Base-by-base conservation (phyloP, 2,329 filamentous ascomycete genomes). In the Pyrenochaeta sp. region DNA sequence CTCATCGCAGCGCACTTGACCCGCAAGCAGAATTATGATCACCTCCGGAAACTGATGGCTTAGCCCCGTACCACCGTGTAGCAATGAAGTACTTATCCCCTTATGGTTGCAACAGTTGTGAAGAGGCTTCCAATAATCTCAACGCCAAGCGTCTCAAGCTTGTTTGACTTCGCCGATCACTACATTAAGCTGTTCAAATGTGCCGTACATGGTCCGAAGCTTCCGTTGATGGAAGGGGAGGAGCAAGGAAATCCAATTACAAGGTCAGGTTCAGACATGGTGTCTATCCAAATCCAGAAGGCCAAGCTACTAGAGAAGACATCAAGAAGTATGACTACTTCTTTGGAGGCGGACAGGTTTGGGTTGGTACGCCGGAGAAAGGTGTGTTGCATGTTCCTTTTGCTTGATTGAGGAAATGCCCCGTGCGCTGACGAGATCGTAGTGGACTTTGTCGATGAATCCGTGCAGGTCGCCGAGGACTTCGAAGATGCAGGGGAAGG, bases 281-380 rank as follows among this genome's bases (percentile, higher is more conserved):
- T 6, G 64, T 68, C 1, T 68, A 58, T 56, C 64, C 65, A 3
- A 47, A 63, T 42, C 34, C 43, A 25, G 66, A 63, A 46, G 52
- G 50, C 5, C 36, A 59, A 44, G 67, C 61, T n/a, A 67, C 58
- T 4, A 52, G 64, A 39, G 64, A 58, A 4, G 64, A 68, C 45
- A 66, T 67, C 28, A 70, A 70, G 37, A 68, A 68, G 48, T 70
- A 70, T 50, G 64, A 67, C 55, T 68, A 59, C 56, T 70, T 68
- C 52, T 68, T 70, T 52, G 59, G 60, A 3, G 45, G 47, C 8
- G 59, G 37, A 15, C 60, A 68, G 44, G 56, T 27, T 9, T 68
- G 66, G 62, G 59, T 68, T 27, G 56, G 47, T 39, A 62, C 56
- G 19, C 54, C 52, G 7, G 56, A 50, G 5, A 59, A 58, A 34